phyloP scores from a whole-genome alignment of 169 alveolate genomes.

The Plasmodium knowlesi region DNA sequence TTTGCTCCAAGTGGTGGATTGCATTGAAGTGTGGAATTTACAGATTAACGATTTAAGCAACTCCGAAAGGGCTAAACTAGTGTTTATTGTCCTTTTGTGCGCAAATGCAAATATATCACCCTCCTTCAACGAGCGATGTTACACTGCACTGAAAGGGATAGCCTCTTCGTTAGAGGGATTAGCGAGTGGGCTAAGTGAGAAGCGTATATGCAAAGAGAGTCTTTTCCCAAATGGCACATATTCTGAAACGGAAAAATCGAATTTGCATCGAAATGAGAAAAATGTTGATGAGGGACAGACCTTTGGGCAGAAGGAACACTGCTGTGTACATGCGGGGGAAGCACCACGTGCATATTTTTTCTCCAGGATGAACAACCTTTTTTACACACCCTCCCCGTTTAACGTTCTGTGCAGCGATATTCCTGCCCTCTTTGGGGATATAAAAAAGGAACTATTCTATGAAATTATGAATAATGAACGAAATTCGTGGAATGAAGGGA shows the following conservation, averaged over 20 bases:
- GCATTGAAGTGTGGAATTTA: conserved; percentile 61
- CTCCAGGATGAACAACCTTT: conserved; percentile 9
- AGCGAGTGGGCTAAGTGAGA: neutral
- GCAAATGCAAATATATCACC: conserved; percentile 14
- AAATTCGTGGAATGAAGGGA: conserved; percentile 28
- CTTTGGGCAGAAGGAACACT: neutral
- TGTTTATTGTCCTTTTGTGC: conserved; percentile 49
- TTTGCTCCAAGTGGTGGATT: conserved; percentile 20
- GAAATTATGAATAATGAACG: conserved; percentile 54
- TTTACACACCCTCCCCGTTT: conserved; percentile 7
- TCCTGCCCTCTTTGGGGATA: conserved; percentile 28
- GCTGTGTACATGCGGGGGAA: neutral
- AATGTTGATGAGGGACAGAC: neutral
- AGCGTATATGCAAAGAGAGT: neutral
- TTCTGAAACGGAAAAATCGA: neutral
- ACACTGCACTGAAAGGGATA: conserved; percentile 10
- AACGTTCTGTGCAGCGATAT: neutral
- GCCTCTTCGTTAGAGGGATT: conserved; percentile 3
- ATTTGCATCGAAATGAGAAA: neutral
- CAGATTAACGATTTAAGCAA: conserved; percentile 53
- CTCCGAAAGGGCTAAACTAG: conserved; percentile 31
- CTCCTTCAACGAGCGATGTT: conserved; percentile 31
- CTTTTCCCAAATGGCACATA: neutral
- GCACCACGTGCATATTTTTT: neutral
- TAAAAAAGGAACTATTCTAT: conserved; percentile 50